Percentiles rank a stretch among this genome's conserved stretches.
Evolutionary conservation across 2,329 filamentous ascomycete species (phyloP).

Genomic region (Fusarium odoratissimum): DNA sequence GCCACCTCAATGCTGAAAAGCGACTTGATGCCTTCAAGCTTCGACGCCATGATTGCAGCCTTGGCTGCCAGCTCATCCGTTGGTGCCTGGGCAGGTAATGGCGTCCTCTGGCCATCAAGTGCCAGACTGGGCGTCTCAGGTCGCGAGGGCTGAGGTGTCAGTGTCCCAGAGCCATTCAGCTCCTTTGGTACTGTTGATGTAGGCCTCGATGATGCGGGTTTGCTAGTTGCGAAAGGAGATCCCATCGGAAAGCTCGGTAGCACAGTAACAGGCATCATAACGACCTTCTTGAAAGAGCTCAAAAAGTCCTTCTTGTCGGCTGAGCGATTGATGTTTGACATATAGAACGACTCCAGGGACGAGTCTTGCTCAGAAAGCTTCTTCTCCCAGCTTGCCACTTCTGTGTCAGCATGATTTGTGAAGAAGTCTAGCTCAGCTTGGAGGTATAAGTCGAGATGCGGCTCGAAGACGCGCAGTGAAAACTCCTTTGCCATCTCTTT

Average conservation of each 20-base stretch:
- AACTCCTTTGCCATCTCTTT: constrained; percentile 74
- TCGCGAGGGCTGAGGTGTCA: constrained; percentile 57
- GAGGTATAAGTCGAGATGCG: constrained; percentile 92
- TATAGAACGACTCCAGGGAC: constrained; percentile 91
- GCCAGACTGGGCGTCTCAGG: constrained; percentile 61
- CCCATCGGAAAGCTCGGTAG: constrained; percentile 75
- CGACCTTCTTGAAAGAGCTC: constrained; percentile 96
- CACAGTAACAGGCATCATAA: constrained; percentile 98
- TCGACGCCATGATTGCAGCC: constrained; percentile 95
- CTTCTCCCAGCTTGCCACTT: constrained; percentile 90
- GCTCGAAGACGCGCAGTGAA: constrained; percentile 82
- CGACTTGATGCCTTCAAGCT: constrained; percentile 92
- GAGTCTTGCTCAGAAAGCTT: constrained; percentile 92
- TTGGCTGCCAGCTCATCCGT: constrained; percentile 95
- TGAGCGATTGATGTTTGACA: constrained; percentile 93
- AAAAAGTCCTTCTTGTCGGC: constrained; percentile 97
- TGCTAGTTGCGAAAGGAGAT: constrained; percentile 66
- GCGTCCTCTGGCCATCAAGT: constrained; percentile 54
- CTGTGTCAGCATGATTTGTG: constrained; percentile 76
- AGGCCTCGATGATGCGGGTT: constrained; percentile 45
- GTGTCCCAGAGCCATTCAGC: constrained; percentile 44
- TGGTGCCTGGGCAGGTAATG: constrained; percentile 73
- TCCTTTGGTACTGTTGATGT: constrained; percentile 29
- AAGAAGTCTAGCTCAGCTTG: constrained; percentile 92
- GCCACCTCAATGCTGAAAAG: constrained; percentile 97